Evolutionary conservation across 345 rosid species (phyloP).

Genomic region (Brassica napus): DNA sequence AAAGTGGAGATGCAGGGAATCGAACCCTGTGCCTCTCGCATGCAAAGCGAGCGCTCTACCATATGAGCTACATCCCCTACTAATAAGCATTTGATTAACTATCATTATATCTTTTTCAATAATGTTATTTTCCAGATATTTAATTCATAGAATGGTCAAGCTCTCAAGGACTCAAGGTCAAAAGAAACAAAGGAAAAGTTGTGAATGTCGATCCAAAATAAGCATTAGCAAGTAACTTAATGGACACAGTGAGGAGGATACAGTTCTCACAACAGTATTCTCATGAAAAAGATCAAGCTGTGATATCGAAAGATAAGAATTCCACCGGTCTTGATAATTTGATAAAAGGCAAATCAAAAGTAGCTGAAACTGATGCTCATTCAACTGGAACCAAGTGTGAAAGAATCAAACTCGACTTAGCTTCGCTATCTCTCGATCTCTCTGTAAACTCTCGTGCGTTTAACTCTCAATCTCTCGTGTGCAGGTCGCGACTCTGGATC

Average conservation of each 20-base stretch:
- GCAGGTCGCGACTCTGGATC: no score
- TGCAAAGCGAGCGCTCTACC: slow-evolving; percentile 98
- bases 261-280: slow-evolving; percentile 46
- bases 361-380: slow-evolving; percentile 54
- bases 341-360: slow-evolving; percentile 54
- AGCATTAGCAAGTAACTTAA: slow-evolving; percentile 52
- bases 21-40: slow-evolving; percentile 74
- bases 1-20: slow-evolving; percentile 35
- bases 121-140: slow-evolving; percentile 35
- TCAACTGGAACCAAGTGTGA: slow-evolving; percentile 54
- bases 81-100: slow-evolving; percentile 30
- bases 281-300: slow-evolving; percentile 46
- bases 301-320: slow-evolving; percentile 48
- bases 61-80: slow-evolving; percentile 47
- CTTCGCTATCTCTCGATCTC: no score
- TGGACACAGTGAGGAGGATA: slow-evolving; percentile 57
- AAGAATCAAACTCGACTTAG: no score
- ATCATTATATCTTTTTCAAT: no score
- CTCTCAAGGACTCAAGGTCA: slow-evolving; percentile 1
- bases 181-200: slow-evolving; percentile 51
- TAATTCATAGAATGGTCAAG: slow-evolving; percentile 22
- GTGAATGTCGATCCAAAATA: slow-evolving; percentile 41
- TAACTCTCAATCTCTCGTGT: no score
- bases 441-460: no score
- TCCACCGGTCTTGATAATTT: slow-evolving; percentile 48